A percentile compares a stretch with the other conserved stretches of the same genome.
These are phyloP conservation scores for Neckera pumila DNA, from an alignment of 225 moss, liverwort and hornwort genomes.

Conservation along the genomic window DNA sequence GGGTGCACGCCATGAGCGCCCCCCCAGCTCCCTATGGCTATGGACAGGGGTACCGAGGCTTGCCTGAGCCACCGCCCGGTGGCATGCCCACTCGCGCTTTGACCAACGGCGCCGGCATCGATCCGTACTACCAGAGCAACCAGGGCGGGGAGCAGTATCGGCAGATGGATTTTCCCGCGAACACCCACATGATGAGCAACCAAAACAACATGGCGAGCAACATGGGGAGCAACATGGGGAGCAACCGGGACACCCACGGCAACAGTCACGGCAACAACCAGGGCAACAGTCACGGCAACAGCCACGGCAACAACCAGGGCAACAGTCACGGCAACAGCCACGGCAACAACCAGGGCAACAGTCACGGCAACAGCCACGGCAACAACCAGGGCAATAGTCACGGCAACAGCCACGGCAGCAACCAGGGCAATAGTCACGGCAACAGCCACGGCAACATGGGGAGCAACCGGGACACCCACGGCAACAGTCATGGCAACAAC, in stretches of 20 bases:
- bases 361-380: neutral
- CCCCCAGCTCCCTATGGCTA: neutral
- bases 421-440: no score
- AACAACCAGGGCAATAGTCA: neutral
- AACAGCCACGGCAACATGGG: neutral
- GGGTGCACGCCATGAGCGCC: constrained; percentile 2
- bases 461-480: neutral
- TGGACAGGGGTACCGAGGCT: neutral
- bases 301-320: neutral
- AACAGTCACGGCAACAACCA: neutral
- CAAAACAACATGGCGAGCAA: neutral
- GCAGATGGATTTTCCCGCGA: neutral
- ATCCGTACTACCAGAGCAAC: neutral
- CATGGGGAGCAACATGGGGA: neutral
- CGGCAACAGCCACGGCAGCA: neutral
- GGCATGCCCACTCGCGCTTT: neutral
- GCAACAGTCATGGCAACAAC: neutral
- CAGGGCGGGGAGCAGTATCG: neutral
- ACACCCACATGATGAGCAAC: neutral
- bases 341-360: neutral
- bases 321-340: neutral
- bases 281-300: neutral
- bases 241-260: neutral
- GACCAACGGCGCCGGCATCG: neutral
- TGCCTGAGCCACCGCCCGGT: constrained; percentile 2